Evolutionary conservation across 306 rosid genomes (phyloP).

Genomic region (Boehmeria nivea): DNA sequence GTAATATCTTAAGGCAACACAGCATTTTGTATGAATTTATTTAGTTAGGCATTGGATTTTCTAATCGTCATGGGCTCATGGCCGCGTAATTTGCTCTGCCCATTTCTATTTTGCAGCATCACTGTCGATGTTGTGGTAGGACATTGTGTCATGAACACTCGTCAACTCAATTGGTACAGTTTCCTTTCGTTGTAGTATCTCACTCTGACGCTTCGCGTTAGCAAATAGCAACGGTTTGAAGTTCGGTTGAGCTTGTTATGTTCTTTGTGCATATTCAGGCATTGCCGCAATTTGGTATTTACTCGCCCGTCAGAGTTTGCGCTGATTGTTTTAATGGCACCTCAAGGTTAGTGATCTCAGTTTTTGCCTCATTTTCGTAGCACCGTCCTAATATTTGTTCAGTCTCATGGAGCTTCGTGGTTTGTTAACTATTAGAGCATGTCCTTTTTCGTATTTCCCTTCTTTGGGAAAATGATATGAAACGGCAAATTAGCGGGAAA

Average conservation of each 20-base stretch:
- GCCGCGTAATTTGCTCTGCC: background rate
- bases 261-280: conserved; percentile 45
- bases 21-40: no score
- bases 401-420: background rate
- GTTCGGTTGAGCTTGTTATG: conserved; percentile 14
- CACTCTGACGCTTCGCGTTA: background rate
- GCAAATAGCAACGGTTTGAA: conserved; percentile 1
- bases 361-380: background rate
- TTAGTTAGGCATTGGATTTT: background rate
- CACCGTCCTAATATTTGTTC: background rate
- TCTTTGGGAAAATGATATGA: background rate
- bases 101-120: conserved; percentile 66
- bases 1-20: background rate
- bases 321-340: conserved; percentile 72
- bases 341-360: conserved; percentile 44
- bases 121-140: conserved; percentile 91
- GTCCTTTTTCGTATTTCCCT: background rate
- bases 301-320: conserved; percentile 78
- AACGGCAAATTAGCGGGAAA: background rate
- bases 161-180: conserved; percentile 61
- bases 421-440: background rate
- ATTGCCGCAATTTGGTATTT: conserved; percentile 78
- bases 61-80: no score
- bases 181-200: background rate
- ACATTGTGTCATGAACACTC: conserved; percentile 92